phyloP scores from a whole-genome alignment of 116 monocot species.

The Dioscorea cayenensis region DNA sequence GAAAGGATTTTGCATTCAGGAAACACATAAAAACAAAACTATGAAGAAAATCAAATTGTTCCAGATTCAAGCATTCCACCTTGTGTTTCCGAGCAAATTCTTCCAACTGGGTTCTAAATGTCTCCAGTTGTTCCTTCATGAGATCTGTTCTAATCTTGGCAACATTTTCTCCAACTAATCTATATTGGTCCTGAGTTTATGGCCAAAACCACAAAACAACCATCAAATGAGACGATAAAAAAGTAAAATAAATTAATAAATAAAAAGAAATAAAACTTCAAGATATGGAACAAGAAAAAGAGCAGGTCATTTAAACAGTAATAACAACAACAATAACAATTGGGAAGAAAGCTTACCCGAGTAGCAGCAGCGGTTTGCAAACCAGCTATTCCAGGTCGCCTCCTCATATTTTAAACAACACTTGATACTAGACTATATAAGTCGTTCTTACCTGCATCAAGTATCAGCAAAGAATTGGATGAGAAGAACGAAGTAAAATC shows the following conservation, averaged over 20 bases:
- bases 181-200: slow-evolving; percentile 62
- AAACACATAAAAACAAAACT: not conserved
- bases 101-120: slow-evolving; percentile 85
- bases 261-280: not conserved
- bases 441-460: too few relatives aligned
- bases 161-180: slow-evolving; percentile 84
- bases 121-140: slow-evolving; percentile 91
- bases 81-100: slow-evolving; percentile 97
- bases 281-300: not conserved
- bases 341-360: slow-evolving; percentile 35
- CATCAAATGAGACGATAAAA: not conserved
- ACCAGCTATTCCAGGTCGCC: slow-evolving; percentile 81
- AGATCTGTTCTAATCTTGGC: slow-evolving; percentile 78
- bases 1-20: too few relatives aligned
- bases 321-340: not conserved
- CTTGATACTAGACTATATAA: too few relatives aligned
- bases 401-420: slow-evolving; percentile 51
- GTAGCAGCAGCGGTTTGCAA: slow-evolving; percentile 73
- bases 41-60: not conserved
- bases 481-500: too few relatives aligned
- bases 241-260: not conserved
- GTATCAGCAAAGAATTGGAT: too few relatives aligned
- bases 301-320: not conserved
- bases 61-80: slow-evolving; percentile 18
- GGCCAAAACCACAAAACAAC: not conserved